phyloP scores from a whole-genome alignment of 495 filamentous ascomycete species.

The Lindgomyces ingoldianus region DNA sequence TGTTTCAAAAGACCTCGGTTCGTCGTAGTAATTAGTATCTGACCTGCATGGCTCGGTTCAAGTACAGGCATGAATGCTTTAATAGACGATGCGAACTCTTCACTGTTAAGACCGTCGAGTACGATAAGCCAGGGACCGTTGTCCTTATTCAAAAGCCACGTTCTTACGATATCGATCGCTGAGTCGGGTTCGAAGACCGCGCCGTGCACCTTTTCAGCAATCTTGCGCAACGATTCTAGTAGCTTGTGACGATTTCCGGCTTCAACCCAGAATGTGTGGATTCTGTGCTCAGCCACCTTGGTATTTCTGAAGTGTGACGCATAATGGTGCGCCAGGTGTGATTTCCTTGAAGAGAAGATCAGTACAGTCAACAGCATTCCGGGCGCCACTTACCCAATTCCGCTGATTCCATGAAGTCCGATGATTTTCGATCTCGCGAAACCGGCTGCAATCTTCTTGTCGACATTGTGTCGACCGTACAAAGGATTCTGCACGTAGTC shows the following conservation, averaged over 20 bases:
- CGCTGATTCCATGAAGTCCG: background rate
- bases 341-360: too few relatives aligned
- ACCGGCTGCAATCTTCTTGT: background rate
- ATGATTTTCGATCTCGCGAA: background rate
- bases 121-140: background rate
- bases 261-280: background rate
- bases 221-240: background rate
- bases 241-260: background rate
- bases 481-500: background rate
- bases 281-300: background rate
- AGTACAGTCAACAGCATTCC: too few relatives aligned
- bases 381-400: background rate
- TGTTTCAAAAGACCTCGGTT: too few relatives aligned
- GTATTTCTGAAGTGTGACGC: background rate
- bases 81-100: too few relatives aligned
- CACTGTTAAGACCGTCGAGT: background rate
- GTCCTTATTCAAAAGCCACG: background rate
- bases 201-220: background rate
- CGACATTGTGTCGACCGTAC: background rate
- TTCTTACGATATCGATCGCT: background rate
- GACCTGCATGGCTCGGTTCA: too few relatives aligned
- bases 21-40: too few relatives aligned
- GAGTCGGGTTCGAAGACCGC: background rate
- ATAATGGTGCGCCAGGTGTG: background rate
- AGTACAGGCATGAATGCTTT: too few relatives aligned